Evolutionary conservation across 139 green algal species (phyloP).

Genomic region (Chlamydomonas sphaeroides): DNA sequence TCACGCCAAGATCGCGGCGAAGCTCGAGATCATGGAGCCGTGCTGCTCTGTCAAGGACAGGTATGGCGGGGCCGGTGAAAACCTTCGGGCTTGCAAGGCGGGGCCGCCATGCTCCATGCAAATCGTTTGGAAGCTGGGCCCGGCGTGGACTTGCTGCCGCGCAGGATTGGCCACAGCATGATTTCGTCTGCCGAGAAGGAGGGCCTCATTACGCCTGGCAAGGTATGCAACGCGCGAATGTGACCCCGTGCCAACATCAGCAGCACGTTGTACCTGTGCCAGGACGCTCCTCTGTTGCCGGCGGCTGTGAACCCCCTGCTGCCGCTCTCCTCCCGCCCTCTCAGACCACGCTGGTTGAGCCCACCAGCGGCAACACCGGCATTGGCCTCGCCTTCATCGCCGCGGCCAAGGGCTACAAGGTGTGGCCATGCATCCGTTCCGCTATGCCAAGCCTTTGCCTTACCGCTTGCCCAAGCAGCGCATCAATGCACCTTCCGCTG

Average conservation of each 20-base stretch:
- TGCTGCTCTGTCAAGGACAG: slow-evolving; percentile 87
- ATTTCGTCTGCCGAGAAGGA: slow-evolving; percentile 87
- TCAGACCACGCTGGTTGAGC: slow-evolving; percentile 93
- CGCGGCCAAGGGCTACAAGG: slow-evolving; percentile 91
- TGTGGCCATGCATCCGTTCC: too few relatives aligned
- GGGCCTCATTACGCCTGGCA: slow-evolving; percentile 89
- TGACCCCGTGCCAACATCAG: too few relatives aligned
- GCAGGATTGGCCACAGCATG: slow-evolving; percentile 93
- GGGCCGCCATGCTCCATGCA: too few relatives aligned
- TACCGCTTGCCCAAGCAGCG: too few relatives aligned
- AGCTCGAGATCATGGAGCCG: slow-evolving; percentile 85
- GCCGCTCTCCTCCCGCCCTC: background rate
- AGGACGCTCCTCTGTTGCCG: too few relatives aligned
- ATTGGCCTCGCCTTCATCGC: slow-evolving; percentile 97
- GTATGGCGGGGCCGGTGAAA: slow-evolving; percentile 9
- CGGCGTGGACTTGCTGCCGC: too few relatives aligned
- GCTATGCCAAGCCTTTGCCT: too few relatives aligned
- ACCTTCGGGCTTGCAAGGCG: background rate
- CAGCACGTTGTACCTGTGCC: too few relatives aligned
- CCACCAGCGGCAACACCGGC: slow-evolving; percentile 87
- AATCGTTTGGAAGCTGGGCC: too few relatives aligned
- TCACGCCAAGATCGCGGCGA: background rate
- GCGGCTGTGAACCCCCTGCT: too few relatives aligned
- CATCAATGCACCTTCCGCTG: too few relatives aligned
- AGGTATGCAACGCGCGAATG: too few relatives aligned